Conservation (phyloP, 2,329 filamentous ascomycete species). For the Ascocoryne sarcoides region DNA sequence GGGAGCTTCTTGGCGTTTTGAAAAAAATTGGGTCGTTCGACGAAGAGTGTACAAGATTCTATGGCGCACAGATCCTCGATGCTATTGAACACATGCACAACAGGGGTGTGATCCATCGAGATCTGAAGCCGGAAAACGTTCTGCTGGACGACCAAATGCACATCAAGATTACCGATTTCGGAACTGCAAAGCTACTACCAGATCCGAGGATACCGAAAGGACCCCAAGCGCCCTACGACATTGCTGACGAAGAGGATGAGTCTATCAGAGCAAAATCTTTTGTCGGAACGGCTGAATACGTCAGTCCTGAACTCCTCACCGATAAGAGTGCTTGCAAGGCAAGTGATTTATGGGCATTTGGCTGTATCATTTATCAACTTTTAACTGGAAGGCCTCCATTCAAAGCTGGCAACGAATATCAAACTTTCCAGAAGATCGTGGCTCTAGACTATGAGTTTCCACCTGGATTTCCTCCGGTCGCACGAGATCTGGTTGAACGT, state of each 20-base stretch:
- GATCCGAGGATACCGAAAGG: constrained; percentile 35
- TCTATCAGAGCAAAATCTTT: constrained; percentile 82
- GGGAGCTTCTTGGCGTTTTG: constrained; percentile 82
- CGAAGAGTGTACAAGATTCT: constrained; percentile 88
- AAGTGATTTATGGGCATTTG: constrained; percentile 96
- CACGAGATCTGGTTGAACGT: constrained; percentile 82
- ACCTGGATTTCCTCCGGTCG: constrained; percentile 73
- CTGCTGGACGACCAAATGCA: constrained; percentile 93
- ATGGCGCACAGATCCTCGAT: constrained; percentile 91
- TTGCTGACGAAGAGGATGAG: constrained; percentile 39
- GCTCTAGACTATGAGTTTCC: constrained; percentile 91
- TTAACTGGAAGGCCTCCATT: constrained; percentile 94
- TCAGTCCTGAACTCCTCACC: constrained; percentile 92
- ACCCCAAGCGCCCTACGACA: constrained; percentile 30
- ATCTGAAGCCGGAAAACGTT: constrained; percentile 95
- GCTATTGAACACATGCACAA: constrained; percentile 98
- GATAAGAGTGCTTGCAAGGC: constrained; percentile 97
- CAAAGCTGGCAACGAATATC: constrained; percentile 90
- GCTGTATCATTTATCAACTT: constrained; percentile 94
- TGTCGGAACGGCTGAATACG: constrained; percentile 95
- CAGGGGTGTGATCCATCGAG: constrained; percentile 89
- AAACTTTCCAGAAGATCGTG: constrained; percentile 98
- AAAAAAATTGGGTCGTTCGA: constrained; percentile 95
- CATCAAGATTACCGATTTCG: constrained; percentile 97
- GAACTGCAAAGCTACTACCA: constrained; percentile 88